Percentiles rank a stretch among this genome's conserved stretches.
Evolutionary conservation across 2,329 filamentous ascomycete species (phyloP).

Genomic region (Fusarium proliferatum): DNA sequence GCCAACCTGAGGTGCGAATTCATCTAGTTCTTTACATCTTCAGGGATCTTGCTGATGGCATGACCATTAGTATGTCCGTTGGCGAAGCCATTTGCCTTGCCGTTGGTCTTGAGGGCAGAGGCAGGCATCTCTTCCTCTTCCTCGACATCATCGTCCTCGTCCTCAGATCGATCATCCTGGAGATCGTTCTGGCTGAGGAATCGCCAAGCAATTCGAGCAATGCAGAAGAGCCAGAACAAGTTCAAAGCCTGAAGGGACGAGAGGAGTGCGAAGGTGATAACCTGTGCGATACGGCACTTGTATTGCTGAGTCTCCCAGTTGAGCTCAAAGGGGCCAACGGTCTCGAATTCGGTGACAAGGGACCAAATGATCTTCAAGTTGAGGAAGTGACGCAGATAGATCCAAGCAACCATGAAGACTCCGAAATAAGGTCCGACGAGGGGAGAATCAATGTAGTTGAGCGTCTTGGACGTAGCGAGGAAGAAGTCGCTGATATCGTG

Average conservation of each 20-base stretch:
- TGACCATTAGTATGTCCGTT: constrained; percentile 31
- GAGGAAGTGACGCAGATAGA: constrained; percentile 88
- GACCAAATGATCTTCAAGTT: constrained; percentile 82
- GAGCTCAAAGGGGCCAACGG: constrained; percentile 78
- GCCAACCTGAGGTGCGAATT: background rate
- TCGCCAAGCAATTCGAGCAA: constrained; percentile 78
- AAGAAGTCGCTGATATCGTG: constrained; percentile 97
- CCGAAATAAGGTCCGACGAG: constrained; percentile 87
- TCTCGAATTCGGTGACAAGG: constrained; percentile 79
- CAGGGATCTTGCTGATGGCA: constrained; percentile 29
- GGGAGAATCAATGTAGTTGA: constrained; percentile 88
- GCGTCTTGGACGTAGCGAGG: constrained; percentile 88
- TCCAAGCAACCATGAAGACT: constrained; percentile 84
- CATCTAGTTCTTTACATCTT: constrained; percentile 32
- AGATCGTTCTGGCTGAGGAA: constrained; percentile 71
- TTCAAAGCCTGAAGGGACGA: constrained; percentile 78
- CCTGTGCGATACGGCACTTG: constrained; percentile 77
- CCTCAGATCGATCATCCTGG: constrained; percentile 78
- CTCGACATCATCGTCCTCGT: constrained; percentile 63
- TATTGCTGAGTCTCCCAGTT: constrained; percentile 82
- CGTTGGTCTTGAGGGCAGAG: constrained; percentile 40
- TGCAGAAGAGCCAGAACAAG: constrained; percentile 84
- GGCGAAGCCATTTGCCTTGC: constrained; percentile 22
- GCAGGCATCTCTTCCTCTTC: constrained; percentile 61
- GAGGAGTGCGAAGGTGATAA: constrained; percentile 74